Conservation (phyloP, 768 basidiomycete genomes). For the Fomitopsis pulvina region DNA sequence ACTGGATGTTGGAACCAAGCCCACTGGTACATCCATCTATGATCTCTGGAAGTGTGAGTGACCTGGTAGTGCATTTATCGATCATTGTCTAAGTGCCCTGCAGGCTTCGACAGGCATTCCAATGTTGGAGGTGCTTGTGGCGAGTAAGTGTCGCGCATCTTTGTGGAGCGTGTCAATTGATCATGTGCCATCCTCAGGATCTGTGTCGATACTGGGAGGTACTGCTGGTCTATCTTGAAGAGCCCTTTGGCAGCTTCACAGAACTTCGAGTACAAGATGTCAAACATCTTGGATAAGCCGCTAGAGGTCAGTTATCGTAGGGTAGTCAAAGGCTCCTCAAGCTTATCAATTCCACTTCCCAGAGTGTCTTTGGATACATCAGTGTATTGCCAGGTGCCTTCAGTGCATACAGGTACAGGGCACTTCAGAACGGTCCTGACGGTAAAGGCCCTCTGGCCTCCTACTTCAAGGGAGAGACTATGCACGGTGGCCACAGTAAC, state of each 20-base stretch:
- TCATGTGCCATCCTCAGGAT: slow-evolving; percentile 38
- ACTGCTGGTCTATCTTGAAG: slow-evolving; percentile 60
- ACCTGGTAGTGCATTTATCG: neutral
- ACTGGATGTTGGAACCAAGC: slow-evolving; percentile 94
- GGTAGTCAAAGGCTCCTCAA: neutral
- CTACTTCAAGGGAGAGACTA: slow-evolving; percentile 89
- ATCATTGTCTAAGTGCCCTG: neutral
- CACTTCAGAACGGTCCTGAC: slow-evolving; percentile 78
- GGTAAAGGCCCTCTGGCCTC: slow-evolving; percentile 87
- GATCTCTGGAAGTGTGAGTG: slow-evolving; percentile 86
- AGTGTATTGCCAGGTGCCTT: slow-evolving; percentile 89
- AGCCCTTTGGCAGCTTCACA: slow-evolving; percentile 88
- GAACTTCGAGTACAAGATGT: slow-evolving; percentile 70
- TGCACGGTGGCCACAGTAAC: slow-evolving; percentile 56
- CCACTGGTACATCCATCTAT: slow-evolving; percentile 90
- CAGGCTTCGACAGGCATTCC: slow-evolving; percentile 70
- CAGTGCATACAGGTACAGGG: slow-evolving; percentile 86
- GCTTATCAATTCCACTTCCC: neutral
- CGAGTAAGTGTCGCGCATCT: slow-evolving; percentile 43
- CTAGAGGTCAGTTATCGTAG: slow-evolving; percentile 54
- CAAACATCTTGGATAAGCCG: slow-evolving; percentile 73
- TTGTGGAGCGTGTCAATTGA: neutral
- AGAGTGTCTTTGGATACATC: slow-evolving; percentile 83
- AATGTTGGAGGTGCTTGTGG: slow-evolving; percentile 94
- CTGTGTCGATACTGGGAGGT: slow-evolving; percentile 74